Evolutionary conservation across 2,329 filamentous ascomycete species (phyloP).

Genomic region (Phyllosticta citrichinensis): DNA sequence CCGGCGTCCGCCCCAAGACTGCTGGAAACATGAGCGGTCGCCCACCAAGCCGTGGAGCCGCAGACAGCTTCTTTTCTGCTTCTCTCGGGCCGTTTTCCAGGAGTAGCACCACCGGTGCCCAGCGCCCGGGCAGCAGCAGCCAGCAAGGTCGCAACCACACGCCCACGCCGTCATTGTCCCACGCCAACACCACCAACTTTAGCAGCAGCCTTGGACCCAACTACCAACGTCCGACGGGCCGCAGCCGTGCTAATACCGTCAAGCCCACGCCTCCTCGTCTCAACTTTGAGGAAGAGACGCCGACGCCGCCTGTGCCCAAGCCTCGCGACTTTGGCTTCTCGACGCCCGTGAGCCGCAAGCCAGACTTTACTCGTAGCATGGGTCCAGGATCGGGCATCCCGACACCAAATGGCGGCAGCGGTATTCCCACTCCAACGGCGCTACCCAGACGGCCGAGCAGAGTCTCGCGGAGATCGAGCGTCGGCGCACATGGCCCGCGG

Average conservation of each 20-base stretch:
- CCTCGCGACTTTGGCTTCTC: slow-evolving; percentile 23
- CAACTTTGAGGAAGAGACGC: slow-evolving; percentile 4
- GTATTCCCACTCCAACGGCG: slow-evolving; percentile 39
- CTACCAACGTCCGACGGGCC: neutral
- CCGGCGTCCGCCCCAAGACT: neutral
- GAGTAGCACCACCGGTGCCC: slow-evolving; percentile 2
- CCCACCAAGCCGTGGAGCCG: neutral
- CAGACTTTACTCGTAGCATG: slow-evolving; percentile 44
- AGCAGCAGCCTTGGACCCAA: slow-evolving; percentile 1
- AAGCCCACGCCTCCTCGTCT: neutral
- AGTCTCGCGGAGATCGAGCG: slow-evolving; percentile 26
- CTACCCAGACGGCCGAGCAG: slow-evolving; percentile 45
- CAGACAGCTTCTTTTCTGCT: neutral
- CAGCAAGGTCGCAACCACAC: neutral
- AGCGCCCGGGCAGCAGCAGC: slow-evolving; percentile 28
- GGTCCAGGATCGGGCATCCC: slow-evolving; percentile 23
- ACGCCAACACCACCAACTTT: neutral
- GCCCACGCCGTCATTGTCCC: neutral
- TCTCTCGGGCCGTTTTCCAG: slow-evolving; percentile 3
- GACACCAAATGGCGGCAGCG: slow-evolving; percentile 37
- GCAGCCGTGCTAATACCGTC: slow-evolving; percentile 1
- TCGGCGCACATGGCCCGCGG: slow-evolving; percentile 15
- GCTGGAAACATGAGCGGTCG: neutral
- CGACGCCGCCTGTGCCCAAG: neutral
- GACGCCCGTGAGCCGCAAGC: slow-evolving; percentile 18